A percentile compares a stretch with the other conserved stretches of the same genome.
These are phyloP conservation scores for Acanthamoeba lenticulata DNA, from an alignment of 208 protist species.

Conservation along the genomic window DNA sequence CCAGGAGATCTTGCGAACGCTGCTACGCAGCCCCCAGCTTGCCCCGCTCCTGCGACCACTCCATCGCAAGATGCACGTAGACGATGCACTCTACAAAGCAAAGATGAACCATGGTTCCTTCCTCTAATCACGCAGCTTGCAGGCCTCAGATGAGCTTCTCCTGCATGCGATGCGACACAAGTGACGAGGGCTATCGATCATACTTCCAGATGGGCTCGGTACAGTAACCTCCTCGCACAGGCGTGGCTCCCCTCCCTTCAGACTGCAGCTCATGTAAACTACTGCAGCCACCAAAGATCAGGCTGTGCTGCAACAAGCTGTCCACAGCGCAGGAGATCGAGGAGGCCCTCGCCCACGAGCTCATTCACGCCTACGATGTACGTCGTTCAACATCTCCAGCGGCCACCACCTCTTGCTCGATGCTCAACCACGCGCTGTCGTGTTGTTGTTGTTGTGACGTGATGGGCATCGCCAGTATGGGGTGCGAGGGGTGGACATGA, in stretches of 20 bases:
- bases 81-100: too few species aligned
- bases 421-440: not conserved
- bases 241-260: not conserved
- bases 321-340: not conserved
- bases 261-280: not conserved
- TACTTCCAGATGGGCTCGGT: constrained; percentile 32
- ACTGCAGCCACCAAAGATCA: not conserved
- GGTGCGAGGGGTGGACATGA: constrained; percentile 12
- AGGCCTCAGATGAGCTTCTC: constrained; percentile 30
- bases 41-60: not conserved
- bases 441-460: not conserved
- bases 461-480: not conserved
- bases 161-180: constrained; percentile 12
- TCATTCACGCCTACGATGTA: constrained; percentile 48
- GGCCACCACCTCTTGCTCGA: not conserved
- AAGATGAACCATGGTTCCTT: not conserved
- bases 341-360: not conserved
- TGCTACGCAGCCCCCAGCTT: not conserved
- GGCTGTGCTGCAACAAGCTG: constrained; percentile 27
- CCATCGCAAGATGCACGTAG: not conserved
- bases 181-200: not conserved
- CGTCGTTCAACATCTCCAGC: not conserved
- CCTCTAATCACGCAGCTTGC: not conserved
- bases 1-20: not conserved
- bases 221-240: too few species aligned